phyloP scores from a whole-genome alignment of 2,329 filamentous ascomycete genomes.

The Colletotrichum limetticola region DNA sequence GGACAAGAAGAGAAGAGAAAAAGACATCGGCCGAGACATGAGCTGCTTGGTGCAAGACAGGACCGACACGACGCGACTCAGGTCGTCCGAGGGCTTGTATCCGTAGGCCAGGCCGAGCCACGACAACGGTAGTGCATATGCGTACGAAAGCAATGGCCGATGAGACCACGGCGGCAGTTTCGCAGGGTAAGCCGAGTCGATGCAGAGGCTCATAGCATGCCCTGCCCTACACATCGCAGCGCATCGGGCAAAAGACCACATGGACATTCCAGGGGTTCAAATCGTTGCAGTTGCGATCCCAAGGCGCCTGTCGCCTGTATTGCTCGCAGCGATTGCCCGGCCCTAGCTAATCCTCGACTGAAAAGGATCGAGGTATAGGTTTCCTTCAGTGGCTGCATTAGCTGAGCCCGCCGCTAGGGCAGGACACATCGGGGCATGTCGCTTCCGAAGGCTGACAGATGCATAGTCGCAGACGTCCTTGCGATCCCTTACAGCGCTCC shows the following conservation, averaged over 20 bases:
- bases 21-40: constrained; percentile 22
- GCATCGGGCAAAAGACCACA: constrained; percentile 20
- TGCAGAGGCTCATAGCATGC: constrained; percentile 24
- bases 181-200: not conserved
- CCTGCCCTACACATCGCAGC: constrained; percentile 12
- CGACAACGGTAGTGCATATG: constrained; percentile 28
- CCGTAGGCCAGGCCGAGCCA: constrained; percentile 13
- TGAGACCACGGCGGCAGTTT: not conserved
- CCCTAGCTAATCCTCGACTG: constrained; percentile 3
- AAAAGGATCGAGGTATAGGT: not conserved
- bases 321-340: constrained; percentile 3
- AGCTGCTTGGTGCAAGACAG: constrained; percentile 16
- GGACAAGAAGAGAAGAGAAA: not conserved
- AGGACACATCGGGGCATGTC: constrained; percentile 3
- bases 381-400: constrained; percentile 23
- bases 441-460: not conserved
- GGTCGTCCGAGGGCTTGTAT: constrained; percentile 6
- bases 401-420: constrained; percentile 7
- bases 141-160: constrained; percentile 5
- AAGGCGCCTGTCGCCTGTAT: constrained; percentile 3
- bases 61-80: constrained; percentile 27
- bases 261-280: constrained; percentile 28
- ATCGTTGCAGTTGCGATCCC: constrained; percentile 13
- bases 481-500: constrained; percentile 1
- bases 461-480: not conserved